A percentile compares a stretch with the other conserved stretches of the same genome.
Conservation (phyloP, 257 asterid genomes). For the Linderniella brevidens region DNA sequence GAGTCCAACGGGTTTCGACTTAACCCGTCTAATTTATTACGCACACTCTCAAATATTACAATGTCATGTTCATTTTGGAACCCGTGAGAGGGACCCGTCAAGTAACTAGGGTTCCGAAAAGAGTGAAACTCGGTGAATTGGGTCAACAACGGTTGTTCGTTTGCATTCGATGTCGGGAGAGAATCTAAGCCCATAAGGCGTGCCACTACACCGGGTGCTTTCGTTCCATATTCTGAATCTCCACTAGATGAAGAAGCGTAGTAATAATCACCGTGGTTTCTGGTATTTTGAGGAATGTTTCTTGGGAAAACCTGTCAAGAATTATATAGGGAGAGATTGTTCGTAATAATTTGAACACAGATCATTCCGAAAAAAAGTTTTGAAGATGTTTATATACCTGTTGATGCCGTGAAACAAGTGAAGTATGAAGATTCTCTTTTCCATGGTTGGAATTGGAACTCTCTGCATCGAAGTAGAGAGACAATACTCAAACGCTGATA, state of each 20-base stretch:
- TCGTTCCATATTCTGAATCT: slow-evolving; percentile 40
- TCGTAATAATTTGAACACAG: slow-evolving; percentile 4
- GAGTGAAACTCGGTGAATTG: slow-evolving; percentile 38
- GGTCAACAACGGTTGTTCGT: slow-evolving; percentile 24
- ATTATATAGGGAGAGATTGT: slow-evolving; percentile 20
- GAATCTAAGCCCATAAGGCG: slow-evolving; percentile 98
- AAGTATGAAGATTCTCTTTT: slow-evolving; percentile 32
- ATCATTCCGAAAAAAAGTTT: neutral
- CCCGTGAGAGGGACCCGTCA: slow-evolving; percentile 19
- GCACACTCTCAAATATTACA: slow-evolving; percentile 58
- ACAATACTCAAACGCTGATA: slow-evolving; percentile 5
- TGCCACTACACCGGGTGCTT: slow-evolving; percentile 92
- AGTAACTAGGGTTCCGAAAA: slow-evolving; percentile 43
- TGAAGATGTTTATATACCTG: slow-evolving; percentile 27
- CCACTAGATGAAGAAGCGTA: slow-evolving; percentile 42
- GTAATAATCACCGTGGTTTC: slow-evolving; percentile 26
- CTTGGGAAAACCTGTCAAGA: slow-evolving; percentile 16
- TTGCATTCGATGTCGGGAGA: slow-evolving; percentile 43
- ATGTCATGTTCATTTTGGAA: slow-evolving; percentile 52
- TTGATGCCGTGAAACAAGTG: slow-evolving; percentile 30
- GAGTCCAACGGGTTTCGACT: slow-evolving; percentile 52
- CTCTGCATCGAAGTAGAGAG: slow-evolving; percentile 25
- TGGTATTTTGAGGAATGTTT: slow-evolving; percentile 23
- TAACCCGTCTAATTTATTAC: slow-evolving; percentile 70
- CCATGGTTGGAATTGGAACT: slow-evolving; percentile 47